Evolutionary conservation across 306 rosid genomes (phyloP).

Genomic region (Sechiopsis laciniata): DNA sequence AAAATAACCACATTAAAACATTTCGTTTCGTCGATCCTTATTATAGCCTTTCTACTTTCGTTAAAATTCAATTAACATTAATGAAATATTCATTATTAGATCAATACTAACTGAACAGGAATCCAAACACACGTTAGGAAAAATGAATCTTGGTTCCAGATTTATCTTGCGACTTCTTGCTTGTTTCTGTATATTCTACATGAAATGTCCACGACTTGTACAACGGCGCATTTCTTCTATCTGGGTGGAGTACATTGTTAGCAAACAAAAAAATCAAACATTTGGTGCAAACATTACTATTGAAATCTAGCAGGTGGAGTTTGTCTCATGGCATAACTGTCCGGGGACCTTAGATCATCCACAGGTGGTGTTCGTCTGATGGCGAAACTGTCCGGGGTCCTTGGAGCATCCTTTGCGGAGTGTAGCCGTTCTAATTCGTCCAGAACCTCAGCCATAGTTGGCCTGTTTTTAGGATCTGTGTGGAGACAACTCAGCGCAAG

Average conservation of each 20-base stretch:
- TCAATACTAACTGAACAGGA: not conserved
- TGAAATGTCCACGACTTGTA: too few species aligned
- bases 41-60: too few species aligned
- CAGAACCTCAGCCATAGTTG: conserved; percentile 56
- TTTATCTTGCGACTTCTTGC: too few species aligned
- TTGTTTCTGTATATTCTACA: too few species aligned
- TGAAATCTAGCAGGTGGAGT: not conserved
- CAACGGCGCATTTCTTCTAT: too few species aligned
- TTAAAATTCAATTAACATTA: too few species aligned
- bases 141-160: not conserved
- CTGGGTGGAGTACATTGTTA: not conserved
- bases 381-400: too few species aligned
- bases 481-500: conserved; percentile 61
- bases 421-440: conserved; percentile 50
- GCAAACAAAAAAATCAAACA: not conserved
- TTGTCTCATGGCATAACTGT: not conserved
- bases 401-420: conserved; percentile 29
- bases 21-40: too few species aligned
- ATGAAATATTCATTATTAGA: too few species aligned
- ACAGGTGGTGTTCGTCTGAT: not conserved
- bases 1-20: too few species aligned
- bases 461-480: conserved; percentile 60
- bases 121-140: not conserved
- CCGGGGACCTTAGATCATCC: not conserved
- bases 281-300: not conserved